Conservation (phyloP, 1,284 basidiomycete genomes). For the Ustilago curta region DNA sequence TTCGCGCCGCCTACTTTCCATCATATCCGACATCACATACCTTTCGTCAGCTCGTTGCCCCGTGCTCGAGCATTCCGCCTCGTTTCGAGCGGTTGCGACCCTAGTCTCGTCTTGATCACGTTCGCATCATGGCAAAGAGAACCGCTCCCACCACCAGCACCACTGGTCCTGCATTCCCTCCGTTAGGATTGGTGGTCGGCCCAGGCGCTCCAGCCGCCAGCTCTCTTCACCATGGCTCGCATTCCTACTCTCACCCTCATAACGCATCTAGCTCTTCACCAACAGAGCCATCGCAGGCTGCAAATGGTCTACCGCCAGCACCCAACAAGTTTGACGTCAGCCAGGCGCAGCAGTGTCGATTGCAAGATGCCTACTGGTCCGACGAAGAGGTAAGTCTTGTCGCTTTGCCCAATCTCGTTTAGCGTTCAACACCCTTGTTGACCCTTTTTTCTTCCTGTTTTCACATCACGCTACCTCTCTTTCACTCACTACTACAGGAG, state of each 20-base stretch:
- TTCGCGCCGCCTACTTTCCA: conserved; percentile 18
- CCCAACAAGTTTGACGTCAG: conserved; percentile 62
- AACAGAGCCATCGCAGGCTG: conserved; percentile 15
- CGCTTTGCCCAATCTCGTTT: neutral
- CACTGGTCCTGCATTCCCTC: conserved; percentile 53
- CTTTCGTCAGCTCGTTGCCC: conserved; percentile 18
- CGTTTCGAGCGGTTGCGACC: conserved; percentile 25
- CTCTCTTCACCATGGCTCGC: conserved; percentile 29
- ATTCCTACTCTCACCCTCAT: conserved; percentile 31
- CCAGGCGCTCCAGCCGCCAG: conserved; percentile 39
- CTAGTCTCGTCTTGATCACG: conserved; percentile 3
- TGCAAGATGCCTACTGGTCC: conserved; percentile 98
- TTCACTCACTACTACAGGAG: conserved; percentile 74
- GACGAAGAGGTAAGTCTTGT: conserved; percentile 78
- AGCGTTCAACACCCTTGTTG: neutral
- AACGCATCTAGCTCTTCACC: conserved; percentile 25
- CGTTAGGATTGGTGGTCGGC: conserved; percentile 55
- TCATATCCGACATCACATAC: conserved; percentile 19
- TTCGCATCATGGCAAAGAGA: conserved; percentile 43
- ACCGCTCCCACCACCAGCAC: conserved; percentile 45
- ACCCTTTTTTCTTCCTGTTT: neutral
- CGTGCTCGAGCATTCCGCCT: conserved; percentile 36
- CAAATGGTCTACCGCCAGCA: conserved; percentile 58
- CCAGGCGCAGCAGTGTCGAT: conserved; percentile 72
- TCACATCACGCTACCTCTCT: neutral